These are phyloP conservation scores for Stachybotrys elegans DNA, from an alignment of 2,329 filamentous ascomycete species.

Conservation along the genomic window DNA sequence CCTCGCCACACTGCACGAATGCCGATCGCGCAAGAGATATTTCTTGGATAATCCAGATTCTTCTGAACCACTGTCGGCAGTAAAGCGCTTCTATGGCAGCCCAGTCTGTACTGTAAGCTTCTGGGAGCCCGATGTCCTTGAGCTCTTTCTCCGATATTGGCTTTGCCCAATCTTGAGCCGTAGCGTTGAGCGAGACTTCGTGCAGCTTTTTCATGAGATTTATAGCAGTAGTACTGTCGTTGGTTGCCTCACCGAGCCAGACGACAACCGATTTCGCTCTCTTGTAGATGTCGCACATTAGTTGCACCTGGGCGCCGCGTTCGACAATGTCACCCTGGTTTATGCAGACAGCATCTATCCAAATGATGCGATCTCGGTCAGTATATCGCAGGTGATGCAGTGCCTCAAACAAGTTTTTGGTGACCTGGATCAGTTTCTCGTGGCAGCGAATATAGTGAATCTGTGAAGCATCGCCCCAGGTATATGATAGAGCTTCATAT, in stretches of 20 bases:
- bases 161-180: background rate
- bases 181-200: background rate
- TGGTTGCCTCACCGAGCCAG: background rate
- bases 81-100: background rate
- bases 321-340: background rate
- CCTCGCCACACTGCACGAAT: background rate
- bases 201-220: background rate
- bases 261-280: background rate
- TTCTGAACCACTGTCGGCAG: background rate
- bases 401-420: background rate
- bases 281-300: background rate
- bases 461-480: background rate
- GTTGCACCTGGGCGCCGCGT: background rate
- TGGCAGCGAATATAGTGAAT: background rate
- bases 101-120: too few relatives aligned
- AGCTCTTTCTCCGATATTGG: background rate
- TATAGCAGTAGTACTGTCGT: background rate
- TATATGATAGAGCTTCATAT: background rate
- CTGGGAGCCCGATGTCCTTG: background rate
- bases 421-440: background rate
- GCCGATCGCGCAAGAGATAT: background rate
- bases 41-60: background rate
- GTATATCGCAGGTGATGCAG: background rate
- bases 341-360: background rate
- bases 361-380: background rate